Evolutionary conservation across 768 basidiomycete genomes (phyloP).

Genomic region (Tulasnella sp.): DNA sequence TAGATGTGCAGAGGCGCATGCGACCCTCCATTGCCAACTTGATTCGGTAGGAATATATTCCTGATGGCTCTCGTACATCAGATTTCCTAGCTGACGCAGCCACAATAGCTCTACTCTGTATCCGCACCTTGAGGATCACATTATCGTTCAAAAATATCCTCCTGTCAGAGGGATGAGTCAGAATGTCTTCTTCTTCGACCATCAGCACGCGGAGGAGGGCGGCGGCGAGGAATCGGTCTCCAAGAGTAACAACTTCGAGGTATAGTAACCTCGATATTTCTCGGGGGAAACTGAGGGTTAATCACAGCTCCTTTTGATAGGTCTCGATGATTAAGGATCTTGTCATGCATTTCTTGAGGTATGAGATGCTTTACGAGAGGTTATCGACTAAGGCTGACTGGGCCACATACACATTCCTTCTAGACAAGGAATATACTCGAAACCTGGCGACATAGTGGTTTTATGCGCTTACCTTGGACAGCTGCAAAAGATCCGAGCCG

Average conservation of each 20-base stretch:
- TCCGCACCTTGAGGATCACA: slow-evolving; percentile 46
- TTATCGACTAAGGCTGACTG: not conserved
- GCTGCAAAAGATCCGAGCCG: slow-evolving; percentile 35
- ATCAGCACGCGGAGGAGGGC: too few species aligned
- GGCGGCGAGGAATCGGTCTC: slow-evolving; percentile 55
- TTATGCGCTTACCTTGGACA: slow-evolving; percentile 46
- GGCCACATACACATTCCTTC: too few species aligned
- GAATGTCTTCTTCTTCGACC: slow-evolving; percentile 58
- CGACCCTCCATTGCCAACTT: slow-evolving; percentile 54
- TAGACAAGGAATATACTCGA: slow-evolving; percentile 39
- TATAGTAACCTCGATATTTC: too few species aligned
- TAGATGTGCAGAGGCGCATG: slow-evolving; percentile 68
- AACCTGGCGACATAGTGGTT: slow-evolving; percentile 42
- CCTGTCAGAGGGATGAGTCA: slow-evolving; percentile 49
- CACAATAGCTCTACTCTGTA: slow-evolving; percentile 51
- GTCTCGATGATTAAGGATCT: too few species aligned
- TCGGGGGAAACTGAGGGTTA: too few species aligned
- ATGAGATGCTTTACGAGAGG: slow-evolving; percentile 22
- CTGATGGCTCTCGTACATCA: not conserved
- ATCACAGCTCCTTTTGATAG: slow-evolving; percentile 44
- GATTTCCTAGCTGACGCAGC: too few species aligned
- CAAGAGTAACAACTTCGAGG: slow-evolving; percentile 60
- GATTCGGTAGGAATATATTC: slow-evolving; percentile 33
- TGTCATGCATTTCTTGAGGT: too few species aligned
- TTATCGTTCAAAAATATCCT: slow-evolving; percentile 39